phyloP scores from a whole-genome alignment of 1,284 basidiomycete species.

The Polyporus tsugae region DNA sequence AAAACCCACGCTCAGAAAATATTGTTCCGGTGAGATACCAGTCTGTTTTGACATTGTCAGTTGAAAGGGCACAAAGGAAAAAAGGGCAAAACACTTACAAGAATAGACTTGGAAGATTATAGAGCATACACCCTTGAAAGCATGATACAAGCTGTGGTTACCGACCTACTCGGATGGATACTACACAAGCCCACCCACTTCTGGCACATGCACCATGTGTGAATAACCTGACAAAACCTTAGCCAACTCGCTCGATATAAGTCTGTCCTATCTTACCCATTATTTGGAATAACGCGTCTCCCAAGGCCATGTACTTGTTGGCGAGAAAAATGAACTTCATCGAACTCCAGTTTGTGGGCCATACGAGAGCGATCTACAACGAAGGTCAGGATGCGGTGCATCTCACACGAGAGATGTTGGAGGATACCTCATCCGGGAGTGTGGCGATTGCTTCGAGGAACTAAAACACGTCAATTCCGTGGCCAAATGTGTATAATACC shows the following conservation, averaged over 20 bases:
- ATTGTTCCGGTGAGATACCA: neutral
- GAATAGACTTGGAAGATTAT: neutral
- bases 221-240: neutral
- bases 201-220: neutral
- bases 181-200: neutral
- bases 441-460: constrained; percentile 3
- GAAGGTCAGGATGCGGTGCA: neutral
- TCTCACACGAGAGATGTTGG: neutral
- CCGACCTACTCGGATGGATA: neutral
- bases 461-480: neutral
- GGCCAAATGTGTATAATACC: neutral
- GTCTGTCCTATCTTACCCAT: neutral
- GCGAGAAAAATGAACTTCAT: constrained; percentile 3
- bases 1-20: neutral
- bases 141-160: neutral
- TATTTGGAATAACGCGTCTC: neutral
- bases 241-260: neutral
- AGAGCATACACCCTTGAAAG: neutral
- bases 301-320: constrained; percentile 8
- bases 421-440: constrained; percentile 1
- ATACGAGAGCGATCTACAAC: constrained; percentile 6
- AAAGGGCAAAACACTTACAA: neutral
- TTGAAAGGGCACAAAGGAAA: neutral
- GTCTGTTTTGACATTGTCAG: neutral
- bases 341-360: neutral